Evolutionary conservation across 1,139 yeast genomes (phyloP), one percentile per base, ranked within the genome.

Genomic region (Debaryomycetaceae sp.): DNA sequence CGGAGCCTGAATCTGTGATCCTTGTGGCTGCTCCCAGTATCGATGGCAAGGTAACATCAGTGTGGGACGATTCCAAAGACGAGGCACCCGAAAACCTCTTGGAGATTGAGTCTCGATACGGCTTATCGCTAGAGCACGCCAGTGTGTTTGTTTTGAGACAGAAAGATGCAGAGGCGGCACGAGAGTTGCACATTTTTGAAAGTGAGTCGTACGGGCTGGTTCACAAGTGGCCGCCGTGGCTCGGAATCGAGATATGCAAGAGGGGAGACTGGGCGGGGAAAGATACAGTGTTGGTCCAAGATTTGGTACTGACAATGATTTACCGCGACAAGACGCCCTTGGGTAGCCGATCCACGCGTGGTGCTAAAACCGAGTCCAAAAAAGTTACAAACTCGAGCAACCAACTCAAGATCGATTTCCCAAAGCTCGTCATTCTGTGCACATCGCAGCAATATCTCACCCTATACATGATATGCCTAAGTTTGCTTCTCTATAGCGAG

Each of bases 1-100:
- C 71, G 30, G 71, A 73, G 27, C 73, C 76, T 0, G 71, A 72
- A 28, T 65, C 79, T 2, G 74, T 82, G 31, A 67, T 85, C n/a
- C 27, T 43, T 4, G 34, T 48, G 3, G 35, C 69, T 0, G 53
- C 70, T 0, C 72, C 71, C 2, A 35, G 41, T 2, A 57, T 65
- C 24, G 58, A 60, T 33, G 53, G 59, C 4, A 62, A 62, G 33
- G 53, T 63, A 12, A 39, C 61, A 4, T 58, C 68, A 2, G 58
- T 63, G 3, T 38, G 51, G 16, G 56, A 55, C 16, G 47, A 50
- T 28, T 38, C 51, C 4, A 44, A 45, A 4, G 47, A 48, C 14
- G 36, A 46, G 11, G 29, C 42, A 12, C 30, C 44, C 4, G 35
- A 49, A 3, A 47, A 46, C 28, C 40, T 52, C 2, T 54, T 50